phyloP scores from a whole-genome alignment of 108 stramenopile genomes.

The Schizochytrium sp. region DNA sequence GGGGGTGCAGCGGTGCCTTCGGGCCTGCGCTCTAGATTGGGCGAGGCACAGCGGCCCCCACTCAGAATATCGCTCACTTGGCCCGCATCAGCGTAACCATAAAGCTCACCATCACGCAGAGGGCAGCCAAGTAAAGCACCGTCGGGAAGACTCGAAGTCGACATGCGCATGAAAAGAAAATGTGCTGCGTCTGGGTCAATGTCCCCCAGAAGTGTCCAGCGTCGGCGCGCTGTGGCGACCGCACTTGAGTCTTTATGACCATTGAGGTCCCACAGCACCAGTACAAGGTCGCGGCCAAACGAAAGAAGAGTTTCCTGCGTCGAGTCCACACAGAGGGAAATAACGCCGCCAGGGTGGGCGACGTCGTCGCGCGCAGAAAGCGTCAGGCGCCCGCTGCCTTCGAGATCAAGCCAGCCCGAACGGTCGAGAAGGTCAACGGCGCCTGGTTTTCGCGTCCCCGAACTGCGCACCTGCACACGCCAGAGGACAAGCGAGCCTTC shows the following conservation, averaged over 20 bases:
- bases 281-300: background rate
- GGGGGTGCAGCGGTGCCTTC: background rate
- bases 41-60: background rate
- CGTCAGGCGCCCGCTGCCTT: background rate
- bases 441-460: background rate
- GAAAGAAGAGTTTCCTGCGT: background rate
- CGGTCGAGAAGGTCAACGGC: background rate
- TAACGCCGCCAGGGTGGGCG: background rate
- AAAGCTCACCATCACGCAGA: background rate
- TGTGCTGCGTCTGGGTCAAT: background rate
- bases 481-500: background rate
- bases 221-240: background rate
- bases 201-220: background rate
- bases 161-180: background rate
- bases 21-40: background rate
- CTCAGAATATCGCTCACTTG: background rate
- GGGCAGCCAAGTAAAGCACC: background rate
- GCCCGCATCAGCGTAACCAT: background rate
- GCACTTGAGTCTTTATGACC: background rate
- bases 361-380: background rate
- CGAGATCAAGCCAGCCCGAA: background rate
- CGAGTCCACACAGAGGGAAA: background rate
- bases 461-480: background rate
- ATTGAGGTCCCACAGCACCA: background rate
- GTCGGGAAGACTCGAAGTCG: background rate